A percentile compares a stretch with the other conserved stretches of the same genome.
These are phyloP conservation scores for Linum usitatissimum DNA, from an alignment of 345 rosid species.

Conservation along the genomic window DNA sequence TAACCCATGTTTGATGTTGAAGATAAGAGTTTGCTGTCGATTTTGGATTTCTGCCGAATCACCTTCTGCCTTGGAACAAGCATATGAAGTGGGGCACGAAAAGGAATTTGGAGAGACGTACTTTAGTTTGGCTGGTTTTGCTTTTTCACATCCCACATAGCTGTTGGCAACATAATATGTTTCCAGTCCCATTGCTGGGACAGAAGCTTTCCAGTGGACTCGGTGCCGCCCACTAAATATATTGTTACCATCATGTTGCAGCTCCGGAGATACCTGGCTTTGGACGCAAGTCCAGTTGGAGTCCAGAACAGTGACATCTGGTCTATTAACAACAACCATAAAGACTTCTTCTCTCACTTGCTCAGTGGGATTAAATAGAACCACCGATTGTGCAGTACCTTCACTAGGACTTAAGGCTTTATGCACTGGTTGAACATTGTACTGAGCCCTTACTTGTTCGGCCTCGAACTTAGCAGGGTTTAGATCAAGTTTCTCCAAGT, in stretches of 20 bases:
- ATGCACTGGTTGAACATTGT: slow-evolving; percentile 75
- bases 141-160: slow-evolving; percentile 67
- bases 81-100: slow-evolving; percentile 65
- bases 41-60: slow-evolving; percentile 49
- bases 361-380: slow-evolving; percentile 78
- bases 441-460: slow-evolving; percentile 64
- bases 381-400: slow-evolving; percentile 68
- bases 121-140: slow-evolving; percentile 52
- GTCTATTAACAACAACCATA: slow-evolving; percentile 54
- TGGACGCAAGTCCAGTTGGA: slow-evolving; percentile 81
- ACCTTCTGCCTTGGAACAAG: slow-evolving; percentile 57
- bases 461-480: slow-evolving; percentile 69
- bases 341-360: slow-evolving; percentile 78
- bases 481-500: slow-evolving; percentile 70
- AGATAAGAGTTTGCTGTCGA: slow-evolving; percentile 58
- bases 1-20: slow-evolving; percentile 54
- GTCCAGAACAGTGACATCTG: slow-evolving; percentile 71
- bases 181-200: slow-evolving; percentile 84
- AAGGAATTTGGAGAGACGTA: slow-evolving; percentile 35
- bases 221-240: slow-evolving; percentile 78
- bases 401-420: slow-evolving; percentile 52
- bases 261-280: slow-evolving; percentile 91
- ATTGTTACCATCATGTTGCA: slow-evolving; percentile 62
- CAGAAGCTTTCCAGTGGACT: slow-evolving; percentile 78
- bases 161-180: slow-evolving; percentile 80